Conservation (phyloP, 768 basidiomycete genomes). For the Lentinula boryana region DNA sequence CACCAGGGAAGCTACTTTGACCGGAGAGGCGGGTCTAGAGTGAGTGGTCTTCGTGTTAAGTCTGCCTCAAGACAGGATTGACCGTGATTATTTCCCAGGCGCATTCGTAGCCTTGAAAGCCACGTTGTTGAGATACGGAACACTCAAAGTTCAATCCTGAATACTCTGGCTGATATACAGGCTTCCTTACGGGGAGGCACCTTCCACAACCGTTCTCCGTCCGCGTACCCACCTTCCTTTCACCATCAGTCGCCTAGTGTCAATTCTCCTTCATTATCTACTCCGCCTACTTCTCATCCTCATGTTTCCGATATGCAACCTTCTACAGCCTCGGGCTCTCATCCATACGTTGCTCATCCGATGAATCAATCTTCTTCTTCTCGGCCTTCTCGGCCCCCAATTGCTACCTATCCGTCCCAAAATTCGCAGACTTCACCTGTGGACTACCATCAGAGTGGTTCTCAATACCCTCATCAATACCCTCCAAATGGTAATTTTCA, state of each 20-base stretch:
- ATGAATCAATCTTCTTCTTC: conserved; percentile 12
- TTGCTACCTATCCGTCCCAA: conserved; percentile 1
- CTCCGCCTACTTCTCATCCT: conserved; percentile 38
- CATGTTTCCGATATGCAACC: conserved; percentile 34
- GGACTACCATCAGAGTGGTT: conserved; percentile 3
- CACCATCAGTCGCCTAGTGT: conserved; percentile 62
- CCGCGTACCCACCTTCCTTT: conserved; percentile 47
- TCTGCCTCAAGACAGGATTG: neutral
- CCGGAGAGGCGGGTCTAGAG: conserved; percentile 88
- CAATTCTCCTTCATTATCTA: conserved; percentile 51
- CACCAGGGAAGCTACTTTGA: conserved; percentile 76
- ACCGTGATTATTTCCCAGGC: conserved; percentile 38
- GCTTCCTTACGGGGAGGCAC: conserved; percentile 62
- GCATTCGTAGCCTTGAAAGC: conserved; percentile 82
- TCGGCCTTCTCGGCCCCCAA: conserved; percentile 1
- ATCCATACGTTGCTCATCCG: conserved; percentile 22
- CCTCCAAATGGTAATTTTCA: conserved; percentile 26
- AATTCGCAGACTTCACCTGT: conserved; percentile 3
- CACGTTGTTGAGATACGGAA: conserved; percentile 82
- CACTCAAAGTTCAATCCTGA: conserved; percentile 71
- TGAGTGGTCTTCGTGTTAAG: conserved; percentile 30
- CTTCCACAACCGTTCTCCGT: conserved; percentile 55
- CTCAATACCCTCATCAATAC: conserved; percentile 3
- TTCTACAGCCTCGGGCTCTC: conserved; percentile 27
- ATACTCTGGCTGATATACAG: conserved; percentile 74